Evolutionary conservation across 2,329 filamentous ascomycete genomes (phyloP).

Genomic region (Scytalidium sp.): DNA sequence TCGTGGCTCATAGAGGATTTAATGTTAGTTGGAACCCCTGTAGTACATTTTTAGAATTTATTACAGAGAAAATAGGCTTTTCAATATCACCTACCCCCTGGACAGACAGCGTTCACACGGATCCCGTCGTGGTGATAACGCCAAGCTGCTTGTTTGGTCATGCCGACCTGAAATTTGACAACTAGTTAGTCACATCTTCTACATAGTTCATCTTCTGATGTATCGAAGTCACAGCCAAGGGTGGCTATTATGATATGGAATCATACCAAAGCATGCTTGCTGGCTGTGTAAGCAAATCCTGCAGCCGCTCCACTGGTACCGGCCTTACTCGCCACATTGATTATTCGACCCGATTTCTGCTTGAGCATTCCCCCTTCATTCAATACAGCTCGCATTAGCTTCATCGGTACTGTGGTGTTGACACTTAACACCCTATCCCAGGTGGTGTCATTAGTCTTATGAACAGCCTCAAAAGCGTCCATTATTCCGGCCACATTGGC

Average conservation of each 20-base stretch:
- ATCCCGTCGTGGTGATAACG: conserved; percentile 41
- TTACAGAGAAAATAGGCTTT: neutral
- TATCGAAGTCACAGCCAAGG: neutral
- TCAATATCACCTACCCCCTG: conserved; percentile 30
- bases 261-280: conserved; percentile 39
- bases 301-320: conserved; percentile 33
- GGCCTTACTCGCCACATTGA: conserved; percentile 38
- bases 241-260: neutral
- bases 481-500: conserved; percentile 42
- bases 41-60: neutral
- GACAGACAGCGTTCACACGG: conserved; percentile 42
- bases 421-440: conserved; percentile 38
- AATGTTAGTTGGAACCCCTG: conserved; percentile 18
- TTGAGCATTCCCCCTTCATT: conserved; percentile 37
- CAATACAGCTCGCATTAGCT: conserved; percentile 42
- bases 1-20: conserved; percentile 10
- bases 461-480: conserved; percentile 38
- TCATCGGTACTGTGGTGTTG: conserved; percentile 41
- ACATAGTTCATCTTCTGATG: neutral
- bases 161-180: conserved; percentile 30
- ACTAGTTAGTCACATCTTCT: neutral
- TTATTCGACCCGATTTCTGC: conserved; percentile 35
- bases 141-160: conserved; percentile 45
- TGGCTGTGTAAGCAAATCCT: conserved; percentile 43
- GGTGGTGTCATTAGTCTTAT: conserved; percentile 33